phyloP scores from a whole-genome alignment of 2,329 filamentous ascomycete genomes.

The Coleophoma eucalyptorum region DNA sequence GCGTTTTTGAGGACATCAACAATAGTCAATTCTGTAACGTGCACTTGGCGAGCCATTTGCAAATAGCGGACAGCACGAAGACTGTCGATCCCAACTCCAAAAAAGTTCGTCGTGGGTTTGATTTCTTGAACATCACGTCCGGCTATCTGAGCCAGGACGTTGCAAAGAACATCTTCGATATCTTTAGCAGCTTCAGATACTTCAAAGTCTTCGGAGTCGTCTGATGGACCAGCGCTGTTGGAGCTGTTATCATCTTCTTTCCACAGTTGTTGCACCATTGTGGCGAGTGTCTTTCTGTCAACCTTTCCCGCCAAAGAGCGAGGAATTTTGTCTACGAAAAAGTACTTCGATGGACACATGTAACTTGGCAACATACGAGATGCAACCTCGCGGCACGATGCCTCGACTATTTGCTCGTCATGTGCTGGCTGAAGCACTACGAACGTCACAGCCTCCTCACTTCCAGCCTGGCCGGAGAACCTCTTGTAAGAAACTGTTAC shows the following conservation, averaged over 20 bases:
- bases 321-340: constrained; percentile 18
- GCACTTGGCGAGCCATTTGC: neutral
- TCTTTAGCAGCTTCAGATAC: neutral
- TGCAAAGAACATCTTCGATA: neutral
- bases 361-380: constrained; percentile 16
- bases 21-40: neutral
- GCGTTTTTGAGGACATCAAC: neutral
- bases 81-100: constrained; percentile 2
- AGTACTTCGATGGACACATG: constrained; percentile 22
- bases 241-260: neutral
- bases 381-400: constrained; percentile 10
- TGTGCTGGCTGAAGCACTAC: constrained; percentile 13
- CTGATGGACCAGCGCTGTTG: too few relatives aligned
- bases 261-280: neutral
- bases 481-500: constrained; percentile 19
- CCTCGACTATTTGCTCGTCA: constrained; percentile 6
- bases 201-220: neutral
- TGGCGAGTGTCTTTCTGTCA: constrained; percentile 19
- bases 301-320: constrained; percentile 24
- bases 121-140: neutral
- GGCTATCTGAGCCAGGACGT: neutral
- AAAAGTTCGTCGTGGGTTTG: constrained; percentile 1
- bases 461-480: constrained; percentile 13
- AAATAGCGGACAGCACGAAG: constrained; percentile 1
- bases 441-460: constrained; percentile 23